Evolutionary conservation across 805 yeast species (phyloP), one percentile per base, ranked within the genome.

Genomic region (Grigorovia jiainica): DNA sequence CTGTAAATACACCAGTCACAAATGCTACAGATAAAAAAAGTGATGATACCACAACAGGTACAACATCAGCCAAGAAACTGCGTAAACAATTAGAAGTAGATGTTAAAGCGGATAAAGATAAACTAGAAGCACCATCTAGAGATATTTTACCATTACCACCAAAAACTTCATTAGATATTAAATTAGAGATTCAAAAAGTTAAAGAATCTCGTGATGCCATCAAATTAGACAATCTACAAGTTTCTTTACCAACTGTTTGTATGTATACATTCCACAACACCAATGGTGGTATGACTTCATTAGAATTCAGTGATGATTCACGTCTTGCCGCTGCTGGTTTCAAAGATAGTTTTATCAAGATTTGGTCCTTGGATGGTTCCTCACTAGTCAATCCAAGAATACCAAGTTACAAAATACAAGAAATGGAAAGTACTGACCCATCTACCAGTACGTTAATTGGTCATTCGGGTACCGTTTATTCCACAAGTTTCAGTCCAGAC

Each of bases 191-290:
- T 17, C 70, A 77, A 47, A 75, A 78, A 44, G 85, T 92, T 24
- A 85, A 78, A 53, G 97, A 90, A 61, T 77, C 90, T 7, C 71
- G 95, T 45, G 75, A 84, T 27, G 76, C 81, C 47, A 78, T 90
- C 45, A 73, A 70, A 49, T 60, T 90, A 40, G 84, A 78, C 19
- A 70, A 80, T 5, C 63, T 75, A 25, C 95, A 84, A 43, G 82
- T 94, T 4, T 70, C 87, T 18, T 75, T 90, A 20, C 98, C 98
- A 18, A 83, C 95, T 43, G 95, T 90, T 29, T 92, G 97, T 63
- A 86, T 90, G 95, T 92, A 92, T 67, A 90, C 97, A 1, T 89
- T 92, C 67, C 98, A 92, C 68, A 92, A 92, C 64, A 85, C 97
- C 9, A 82, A 86, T 58, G 82, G 82, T 49, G 94, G 84, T 47